These are phyloP conservation scores for Vanilla planifolia DNA, from an alignment of 106 monocot genomes.

Conservation along the genomic window DNA sequence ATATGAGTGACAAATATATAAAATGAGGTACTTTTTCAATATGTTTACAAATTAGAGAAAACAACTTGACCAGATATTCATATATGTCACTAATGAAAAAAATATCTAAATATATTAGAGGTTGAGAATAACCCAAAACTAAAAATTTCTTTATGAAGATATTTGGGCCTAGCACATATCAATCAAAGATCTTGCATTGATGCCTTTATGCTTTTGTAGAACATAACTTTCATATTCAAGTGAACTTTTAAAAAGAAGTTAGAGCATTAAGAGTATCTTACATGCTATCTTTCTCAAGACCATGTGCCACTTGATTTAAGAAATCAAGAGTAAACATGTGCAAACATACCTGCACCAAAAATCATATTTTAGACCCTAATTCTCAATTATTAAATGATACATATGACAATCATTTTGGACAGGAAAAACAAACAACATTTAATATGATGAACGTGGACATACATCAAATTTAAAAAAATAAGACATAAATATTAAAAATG, in stretches of 20 bases:
- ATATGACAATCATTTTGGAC: neutral
- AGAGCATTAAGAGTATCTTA: constrained; percentile 21
- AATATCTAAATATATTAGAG: no score
- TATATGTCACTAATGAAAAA: no score
- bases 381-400: neutral
- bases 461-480: neutral
- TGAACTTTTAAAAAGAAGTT: neutral
- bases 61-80: no score
- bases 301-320: constrained; percentile 89
- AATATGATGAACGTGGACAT: neutral
- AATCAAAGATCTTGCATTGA: no score
- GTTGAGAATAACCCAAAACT: no score
- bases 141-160: no score
- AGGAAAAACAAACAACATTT: neutral
- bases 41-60: no score
- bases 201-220: no score
- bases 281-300: constrained; percentile 98
- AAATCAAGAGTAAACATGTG: constrained; percentile 98
- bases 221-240: no score
- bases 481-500: neutral
- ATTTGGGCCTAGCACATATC: no score
- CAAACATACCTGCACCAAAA: constrained; percentile 62
- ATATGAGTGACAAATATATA: no score
- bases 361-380: neutral
- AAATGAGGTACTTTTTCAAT: no score